Evolutionary conservation across 2,329 filamentous ascomycete species (phyloP).

Genomic region (Ophiostoma australiae): DNA sequence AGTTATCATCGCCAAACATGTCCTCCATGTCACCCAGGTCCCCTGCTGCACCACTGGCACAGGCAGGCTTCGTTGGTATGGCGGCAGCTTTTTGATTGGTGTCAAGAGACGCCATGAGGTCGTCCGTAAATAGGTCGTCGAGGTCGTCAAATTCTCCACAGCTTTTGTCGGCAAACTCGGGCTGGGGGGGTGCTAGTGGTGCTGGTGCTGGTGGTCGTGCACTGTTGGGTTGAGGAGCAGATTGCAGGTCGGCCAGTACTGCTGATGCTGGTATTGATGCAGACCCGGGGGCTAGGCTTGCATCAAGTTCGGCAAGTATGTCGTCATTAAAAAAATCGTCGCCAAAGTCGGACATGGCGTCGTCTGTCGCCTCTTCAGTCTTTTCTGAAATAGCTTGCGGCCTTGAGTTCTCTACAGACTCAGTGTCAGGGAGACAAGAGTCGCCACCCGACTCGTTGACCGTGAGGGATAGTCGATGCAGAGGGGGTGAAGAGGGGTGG

Average conservation of each 20-base stretch:
- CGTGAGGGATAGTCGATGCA: background rate
- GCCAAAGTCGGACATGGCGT: constrained; percentile 46
- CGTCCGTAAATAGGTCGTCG: constrained; percentile 52
- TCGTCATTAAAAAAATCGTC: constrained; percentile 56
- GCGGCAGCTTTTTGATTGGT: constrained; percentile 17
- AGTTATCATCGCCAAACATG: constrained; percentile 61
- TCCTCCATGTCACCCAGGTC: constrained; percentile 36
- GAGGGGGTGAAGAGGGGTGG: background rate
- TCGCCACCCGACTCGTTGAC: background rate
- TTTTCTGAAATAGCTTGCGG: background rate
- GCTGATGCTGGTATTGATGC: background rate
- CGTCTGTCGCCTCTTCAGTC: constrained; percentile 16
- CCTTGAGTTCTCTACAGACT: background rate
- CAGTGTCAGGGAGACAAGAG: background rate
- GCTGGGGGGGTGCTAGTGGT: constrained; percentile 28
- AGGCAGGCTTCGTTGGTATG: constrained; percentile 11
- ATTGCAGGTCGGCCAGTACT: background rate
- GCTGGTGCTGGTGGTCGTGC: constrained; percentile 28
- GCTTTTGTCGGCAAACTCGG: background rate
- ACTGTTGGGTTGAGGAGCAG: background rate
- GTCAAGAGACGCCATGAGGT: constrained; percentile 35
- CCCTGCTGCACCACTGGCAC: background rate
- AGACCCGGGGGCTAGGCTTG: constrained; percentile 33
- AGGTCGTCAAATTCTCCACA: constrained; percentile 55
- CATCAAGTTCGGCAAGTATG: constrained; percentile 51